Percentiles rank a stretch among this genome's conserved stretches.
These are phyloP conservation scores for Sporisorium sorghi DNA, from an alignment of 1,284 basidiomycete species.

Conservation along the genomic window DNA sequence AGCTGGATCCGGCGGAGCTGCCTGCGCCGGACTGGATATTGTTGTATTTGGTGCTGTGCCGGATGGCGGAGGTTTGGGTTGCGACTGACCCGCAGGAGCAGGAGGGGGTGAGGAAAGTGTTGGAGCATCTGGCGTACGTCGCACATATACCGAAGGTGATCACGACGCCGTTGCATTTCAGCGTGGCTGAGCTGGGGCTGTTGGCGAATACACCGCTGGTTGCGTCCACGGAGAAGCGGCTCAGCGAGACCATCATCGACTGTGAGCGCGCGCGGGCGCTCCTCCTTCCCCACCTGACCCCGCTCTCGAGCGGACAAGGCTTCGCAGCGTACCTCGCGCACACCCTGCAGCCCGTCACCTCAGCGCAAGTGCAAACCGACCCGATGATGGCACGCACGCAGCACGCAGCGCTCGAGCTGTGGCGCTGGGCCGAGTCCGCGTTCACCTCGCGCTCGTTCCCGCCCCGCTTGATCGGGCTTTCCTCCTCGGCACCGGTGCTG, in stretches of 20 bases:
- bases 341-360: not conserved
- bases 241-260: conserved; percentile 26
- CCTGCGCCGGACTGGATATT: conserved; percentile 39
- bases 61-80: conserved; percentile 11
- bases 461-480: conserved; percentile 31
- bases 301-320: not conserved
- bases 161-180: conserved; percentile 50
- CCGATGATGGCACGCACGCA: conserved; percentile 12
- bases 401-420: conserved; percentile 29
- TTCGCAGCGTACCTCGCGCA: not conserved
- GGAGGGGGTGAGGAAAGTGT: not conserved
- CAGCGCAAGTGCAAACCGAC: not conserved
- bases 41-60: conserved; percentile 32
- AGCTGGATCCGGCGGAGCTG: not conserved
- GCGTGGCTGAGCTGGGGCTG: conserved; percentile 33
- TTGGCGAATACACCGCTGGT: conserved; percentile 52
- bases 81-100: not conserved
- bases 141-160: conserved; percentile 36
- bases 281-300: not conserved
- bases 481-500: conserved; percentile 49
- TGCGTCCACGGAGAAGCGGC: conserved; percentile 32
- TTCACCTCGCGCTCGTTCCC: conserved; percentile 63
- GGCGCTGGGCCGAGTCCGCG: conserved; percentile 57
- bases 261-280: conserved; percentile 7
- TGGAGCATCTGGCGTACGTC: conserved; percentile 49